Percentiles rank a stretch among this genome's conserved stretches.
These are phyloP conservation scores for Microsporum audouinii DNA, from an alignment of 2,329 filamentous ascomycete species.

Conservation along the genomic window DNA sequence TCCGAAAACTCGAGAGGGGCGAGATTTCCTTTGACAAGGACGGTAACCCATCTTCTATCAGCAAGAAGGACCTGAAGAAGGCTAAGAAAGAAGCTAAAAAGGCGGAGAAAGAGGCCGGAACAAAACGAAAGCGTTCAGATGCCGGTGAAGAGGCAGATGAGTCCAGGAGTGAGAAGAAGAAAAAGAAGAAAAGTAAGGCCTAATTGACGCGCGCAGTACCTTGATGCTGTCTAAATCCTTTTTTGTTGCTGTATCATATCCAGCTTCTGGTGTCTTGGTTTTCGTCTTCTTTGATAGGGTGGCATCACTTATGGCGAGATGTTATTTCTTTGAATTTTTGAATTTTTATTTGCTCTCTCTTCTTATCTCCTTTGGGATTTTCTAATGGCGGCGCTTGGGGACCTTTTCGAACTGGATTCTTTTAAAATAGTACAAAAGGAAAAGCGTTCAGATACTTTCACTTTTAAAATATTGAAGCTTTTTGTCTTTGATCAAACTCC, in stretches of 20 bases:
- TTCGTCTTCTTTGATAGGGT: conserved; percentile 7
- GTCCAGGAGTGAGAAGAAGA: conserved; percentile 47
- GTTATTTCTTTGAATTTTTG: conserved; percentile 1
- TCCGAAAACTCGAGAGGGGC: conserved; percentile 64
- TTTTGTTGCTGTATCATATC: conserved; percentile 32
- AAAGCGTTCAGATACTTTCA: neutral
- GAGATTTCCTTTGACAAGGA: conserved; percentile 57
- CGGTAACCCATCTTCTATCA: conserved; percentile 55
- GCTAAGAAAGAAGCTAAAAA: conserved; percentile 53
- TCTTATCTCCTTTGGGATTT: neutral
- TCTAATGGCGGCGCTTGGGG: conserved; percentile 9
- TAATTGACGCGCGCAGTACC: conserved; percentile 15
- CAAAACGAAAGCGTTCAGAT: conserved; percentile 57
- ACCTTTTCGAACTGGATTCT: conserved; percentile 5
- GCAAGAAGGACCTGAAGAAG: conserved; percentile 70
- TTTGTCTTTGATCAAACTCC: neutral
- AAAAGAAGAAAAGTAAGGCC: conserved; percentile 50
- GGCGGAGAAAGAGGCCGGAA: conserved; percentile 46
- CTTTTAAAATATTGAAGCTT: neutral
- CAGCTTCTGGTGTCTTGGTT: conserved; percentile 5
- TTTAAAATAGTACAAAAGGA: neutral
- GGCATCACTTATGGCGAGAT: conserved; percentile 9
- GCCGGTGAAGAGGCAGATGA: conserved; percentile 46
- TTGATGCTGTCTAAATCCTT: conserved; percentile 14
- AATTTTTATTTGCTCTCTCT: conserved; percentile 3